These are phyloP conservation scores for Miscanthus lutarioriparius DNA, from an alignment of 176 grass and related monocot genomes.

Conservation along the genomic window DNA sequence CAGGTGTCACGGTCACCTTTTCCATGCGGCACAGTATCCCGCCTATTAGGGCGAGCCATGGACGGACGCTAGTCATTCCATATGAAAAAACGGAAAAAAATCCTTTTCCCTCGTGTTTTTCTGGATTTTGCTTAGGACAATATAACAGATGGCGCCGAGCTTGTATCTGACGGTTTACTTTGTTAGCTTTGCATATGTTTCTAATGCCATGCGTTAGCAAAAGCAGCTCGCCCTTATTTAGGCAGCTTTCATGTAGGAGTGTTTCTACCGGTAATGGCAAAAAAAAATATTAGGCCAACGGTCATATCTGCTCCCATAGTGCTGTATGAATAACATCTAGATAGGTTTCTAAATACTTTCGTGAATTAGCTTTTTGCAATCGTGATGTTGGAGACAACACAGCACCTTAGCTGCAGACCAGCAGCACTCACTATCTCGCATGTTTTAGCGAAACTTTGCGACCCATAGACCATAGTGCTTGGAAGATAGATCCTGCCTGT, in stretches of 20 bases:
- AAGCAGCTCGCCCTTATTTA: neutral
- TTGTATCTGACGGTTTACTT: neutral
- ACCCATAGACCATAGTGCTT: neutral
- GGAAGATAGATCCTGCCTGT: neutral
- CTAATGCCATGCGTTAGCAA: neutral
- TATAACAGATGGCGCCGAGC: too few relatives aligned
- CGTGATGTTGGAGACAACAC: slow-evolving; percentile 13
- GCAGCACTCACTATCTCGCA: neutral
- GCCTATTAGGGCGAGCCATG: too few relatives aligned
- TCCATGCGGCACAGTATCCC: too few relatives aligned
- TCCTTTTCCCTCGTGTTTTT: too few relatives aligned
- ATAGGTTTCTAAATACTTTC: slow-evolving; percentile 11
- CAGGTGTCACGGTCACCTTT: too few relatives aligned
- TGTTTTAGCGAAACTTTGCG: neutral
- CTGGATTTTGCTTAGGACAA: too few relatives aligned
- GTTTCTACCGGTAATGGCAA: neutral
- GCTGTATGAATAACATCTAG: slow-evolving; percentile 21
- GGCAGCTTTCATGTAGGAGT: neutral
- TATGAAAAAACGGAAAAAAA: too few relatives aligned
- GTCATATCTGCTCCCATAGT: slow-evolving; percentile 8
- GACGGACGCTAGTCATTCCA: too few relatives aligned
- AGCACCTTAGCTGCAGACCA: neutral
- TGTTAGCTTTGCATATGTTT: neutral
- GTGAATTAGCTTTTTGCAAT: neutral
- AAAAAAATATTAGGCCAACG: neutral